A percentile compares a stretch with the other conserved stretches of the same genome.
Conservation (phyloP, 257 asterid genomes). For the Solanum etuberosum region DNA sequence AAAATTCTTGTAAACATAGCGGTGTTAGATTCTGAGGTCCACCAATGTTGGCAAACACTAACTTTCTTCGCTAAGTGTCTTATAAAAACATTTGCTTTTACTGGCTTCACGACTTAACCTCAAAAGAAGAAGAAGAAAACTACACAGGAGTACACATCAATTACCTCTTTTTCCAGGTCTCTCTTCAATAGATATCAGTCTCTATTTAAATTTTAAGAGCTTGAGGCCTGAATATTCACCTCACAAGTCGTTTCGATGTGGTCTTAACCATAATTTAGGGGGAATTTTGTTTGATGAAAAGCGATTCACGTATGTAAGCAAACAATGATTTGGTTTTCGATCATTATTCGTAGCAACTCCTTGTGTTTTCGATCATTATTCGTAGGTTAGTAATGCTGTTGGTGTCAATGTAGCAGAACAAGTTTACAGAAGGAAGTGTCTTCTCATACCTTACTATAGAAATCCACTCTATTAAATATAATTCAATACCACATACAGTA, state of each 20-base stretch:
- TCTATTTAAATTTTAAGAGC: neutral
- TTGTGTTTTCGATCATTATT: neutral
- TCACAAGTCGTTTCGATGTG: neutral
- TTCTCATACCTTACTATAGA: neutral
- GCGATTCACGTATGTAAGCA: neutral
- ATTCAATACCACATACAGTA: constrained; percentile 4
- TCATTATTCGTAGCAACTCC: too few species aligned
- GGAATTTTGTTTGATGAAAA: neutral
- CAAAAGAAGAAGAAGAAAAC: neutral
- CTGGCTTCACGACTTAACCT: neutral
- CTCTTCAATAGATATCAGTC: neutral
- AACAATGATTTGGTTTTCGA: neutral
- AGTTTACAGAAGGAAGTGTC: neutral
- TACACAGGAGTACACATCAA: neutral
- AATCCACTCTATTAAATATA: neutral
- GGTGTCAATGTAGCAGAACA: neutral
- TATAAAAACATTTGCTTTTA: neutral
- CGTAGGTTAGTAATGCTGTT: neutral
- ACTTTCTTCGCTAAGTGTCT: neutral
- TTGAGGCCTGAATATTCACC: neutral
- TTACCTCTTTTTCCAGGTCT: neutral
- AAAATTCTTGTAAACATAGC: neutral
- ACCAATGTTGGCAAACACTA: neutral
- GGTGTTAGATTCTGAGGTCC: neutral
- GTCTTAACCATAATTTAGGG: neutral